phyloP scores from a whole-genome alignment of 75 land plant species.

The Picea glauca region DNA sequence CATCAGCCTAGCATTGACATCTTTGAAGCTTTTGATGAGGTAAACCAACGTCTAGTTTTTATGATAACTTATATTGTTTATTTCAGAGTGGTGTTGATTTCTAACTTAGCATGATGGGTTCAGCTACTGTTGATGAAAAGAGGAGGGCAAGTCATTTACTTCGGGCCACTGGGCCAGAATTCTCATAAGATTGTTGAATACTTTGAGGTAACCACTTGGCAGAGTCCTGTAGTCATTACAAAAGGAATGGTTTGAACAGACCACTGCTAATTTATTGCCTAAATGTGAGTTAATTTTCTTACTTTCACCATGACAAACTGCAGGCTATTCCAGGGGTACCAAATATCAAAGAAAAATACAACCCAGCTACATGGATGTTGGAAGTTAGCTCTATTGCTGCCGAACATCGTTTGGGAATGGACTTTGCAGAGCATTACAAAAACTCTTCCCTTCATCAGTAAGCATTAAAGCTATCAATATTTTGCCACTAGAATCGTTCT shows the following conservation, averaged over 20 bases:
- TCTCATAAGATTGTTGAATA: constrained; percentile 73
- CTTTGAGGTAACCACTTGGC: constrained; percentile 41
- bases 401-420: constrained; percentile 51
- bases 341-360: constrained; percentile 72
- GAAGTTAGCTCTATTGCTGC: constrained; percentile 69
- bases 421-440: constrained; percentile 71
- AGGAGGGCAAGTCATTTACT: constrained; percentile 83
- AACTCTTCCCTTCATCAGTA: constrained; percentile 56
- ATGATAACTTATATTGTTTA: not conserved
- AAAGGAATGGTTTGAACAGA: not conserved
- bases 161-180: constrained; percentile 63
- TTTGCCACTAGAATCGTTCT: not conserved
- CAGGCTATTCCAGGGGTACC: constrained; percentile 76
- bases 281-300: not conserved
- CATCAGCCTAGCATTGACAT: constrained; percentile 87
- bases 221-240: not conserved
- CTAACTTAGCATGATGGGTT: not conserved
- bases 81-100: not conserved
- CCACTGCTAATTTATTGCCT: not conserved
- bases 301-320: not conserved
- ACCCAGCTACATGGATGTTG: constrained; percentile 94
- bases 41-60: constrained; percentile 8
- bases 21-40: constrained; percentile 90
- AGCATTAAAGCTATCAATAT: constrained; percentile 7
- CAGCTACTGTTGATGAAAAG: constrained; percentile 77